Evolutionary conservation across 768 basidiomycete genomes (phyloP).

Genomic region (Termitomyces sp.): DNA sequence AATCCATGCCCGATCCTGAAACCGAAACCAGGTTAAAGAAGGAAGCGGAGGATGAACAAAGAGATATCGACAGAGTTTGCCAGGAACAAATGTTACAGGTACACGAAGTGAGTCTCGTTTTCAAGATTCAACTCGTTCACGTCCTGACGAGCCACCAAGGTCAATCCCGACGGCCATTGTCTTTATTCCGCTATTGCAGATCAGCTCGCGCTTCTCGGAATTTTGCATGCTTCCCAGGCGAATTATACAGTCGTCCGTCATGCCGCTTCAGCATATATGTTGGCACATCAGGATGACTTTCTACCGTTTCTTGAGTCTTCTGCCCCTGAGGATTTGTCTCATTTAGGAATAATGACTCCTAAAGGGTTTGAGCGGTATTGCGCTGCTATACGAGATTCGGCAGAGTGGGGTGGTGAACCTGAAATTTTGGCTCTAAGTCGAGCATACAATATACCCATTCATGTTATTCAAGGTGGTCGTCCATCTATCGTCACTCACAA

Average conservation of each 20-base stretch:
- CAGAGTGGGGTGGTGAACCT: constrained; percentile 96
- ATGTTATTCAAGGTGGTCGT: constrained; percentile 80
- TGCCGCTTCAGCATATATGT: constrained; percentile 78
- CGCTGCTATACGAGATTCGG: constrained; percentile 68
- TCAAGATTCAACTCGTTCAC: neutral
- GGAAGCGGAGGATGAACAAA: constrained; percentile 65
- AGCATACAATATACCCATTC: constrained; percentile 78
- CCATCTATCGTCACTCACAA: constrained; percentile 84
- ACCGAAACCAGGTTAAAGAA: constrained; percentile 52
- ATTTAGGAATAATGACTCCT: constrained; percentile 67
- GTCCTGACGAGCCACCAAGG: constrained; percentile 34
- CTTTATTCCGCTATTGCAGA: constrained; percentile 93
- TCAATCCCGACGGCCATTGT: constrained; percentile 94
- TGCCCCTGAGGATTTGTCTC: constrained; percentile 62
- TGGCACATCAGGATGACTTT: constrained; percentile 81
- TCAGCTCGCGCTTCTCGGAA: constrained; percentile 71
- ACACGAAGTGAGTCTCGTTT: constrained; percentile 44
- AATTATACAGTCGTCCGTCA: constrained; percentile 56
- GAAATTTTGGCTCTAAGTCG: constrained; percentile 89
- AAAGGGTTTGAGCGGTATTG: constrained; percentile 73
- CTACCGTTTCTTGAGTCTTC: constrained; percentile 84
- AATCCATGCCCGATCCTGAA: constrained; percentile 48
- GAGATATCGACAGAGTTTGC: constrained; percentile 57
- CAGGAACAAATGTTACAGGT: constrained; percentile 60
- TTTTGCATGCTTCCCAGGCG: constrained; percentile 54